Evolutionary conservation across 495 filamentous ascomycete species (phyloP), one percentile per base, ranked within the genome.

Genomic region (Penicillium canariense): DNA sequence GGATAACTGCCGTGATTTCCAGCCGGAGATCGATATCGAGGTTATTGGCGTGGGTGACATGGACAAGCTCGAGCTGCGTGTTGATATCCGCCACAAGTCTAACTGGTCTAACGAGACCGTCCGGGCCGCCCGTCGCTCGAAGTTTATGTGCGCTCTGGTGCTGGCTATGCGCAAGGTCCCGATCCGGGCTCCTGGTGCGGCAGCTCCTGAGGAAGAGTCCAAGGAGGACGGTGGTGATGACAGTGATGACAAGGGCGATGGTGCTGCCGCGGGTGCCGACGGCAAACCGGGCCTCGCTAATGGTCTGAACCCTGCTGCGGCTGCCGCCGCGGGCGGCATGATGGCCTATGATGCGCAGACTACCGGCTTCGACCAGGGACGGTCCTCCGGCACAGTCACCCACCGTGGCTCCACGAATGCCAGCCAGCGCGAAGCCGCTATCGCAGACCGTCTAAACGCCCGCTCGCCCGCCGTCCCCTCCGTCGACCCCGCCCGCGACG

Each of bases 81-180:
- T 94, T 32, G 87, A 89, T 56, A 90, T 97, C 63, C 84, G 84
- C 54, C 91, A 97, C 77, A 96, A 96, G 66, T 87, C 87, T 56
- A 98, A 97, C 74, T 98, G 94, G 94, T 84, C 92, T 40, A 96
- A 95, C 68, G 93, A 96, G 55, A 80, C 83, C 26, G 78, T 97
- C 34, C 86, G 93, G 20, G 84, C 87, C 20, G 81, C 88, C 14
- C 85, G 94, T 36, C 87, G 92, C 49, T 94, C 89, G 63, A 97
- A 96, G 69, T 96, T 98, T 75, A 94, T 97, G 84, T 96, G 91
- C 63, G 94, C 94, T 3, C 78, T 98, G 35, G 86, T 96, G 6
- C 73, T 91, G 9, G 92, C 94, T 8, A 77, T 97, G 31, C 87
- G 89, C 70, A 87, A 85, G 69, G 81, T 98, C 14, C 91, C 90